phyloP scores from a whole-genome alignment of 176 grass and related monocot species.

The Poa annua region DNA sequence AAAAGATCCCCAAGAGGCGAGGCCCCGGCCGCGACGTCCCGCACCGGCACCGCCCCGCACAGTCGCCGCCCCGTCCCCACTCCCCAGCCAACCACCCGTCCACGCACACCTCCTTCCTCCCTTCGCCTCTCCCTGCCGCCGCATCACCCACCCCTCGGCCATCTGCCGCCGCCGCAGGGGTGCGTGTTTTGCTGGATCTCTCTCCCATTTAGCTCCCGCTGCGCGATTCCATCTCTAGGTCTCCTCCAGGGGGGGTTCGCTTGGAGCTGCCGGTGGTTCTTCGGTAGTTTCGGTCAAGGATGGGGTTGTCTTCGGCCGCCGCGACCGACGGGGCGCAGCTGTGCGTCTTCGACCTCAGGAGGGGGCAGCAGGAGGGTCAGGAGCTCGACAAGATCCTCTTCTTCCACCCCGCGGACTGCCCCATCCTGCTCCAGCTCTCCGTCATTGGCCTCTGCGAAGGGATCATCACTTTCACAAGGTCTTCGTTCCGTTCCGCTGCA shows the following conservation, averaged over 20 bases:
- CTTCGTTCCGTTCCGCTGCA: background rate
- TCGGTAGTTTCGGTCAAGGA: conserved; percentile 24
- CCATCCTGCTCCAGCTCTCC: conserved; percentile 85
- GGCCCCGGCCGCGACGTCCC: background rate
- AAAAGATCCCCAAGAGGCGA: too few relatives aligned
- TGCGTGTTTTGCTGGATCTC: background rate
- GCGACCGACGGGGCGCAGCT: conserved; percentile 70
- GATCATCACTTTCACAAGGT: conserved; percentile 96
- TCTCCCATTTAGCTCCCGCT: background rate
- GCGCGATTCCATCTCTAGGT: background rate
- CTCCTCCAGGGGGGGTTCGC: background rate
- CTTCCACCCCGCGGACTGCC: conserved; percentile 87
- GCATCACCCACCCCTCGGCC: background rate
- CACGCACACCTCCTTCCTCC: background rate
- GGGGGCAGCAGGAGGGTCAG: conserved; percentile 91
- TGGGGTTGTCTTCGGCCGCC: conserved; percentile 63
- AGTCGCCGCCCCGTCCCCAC: background rate
- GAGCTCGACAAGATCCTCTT: conserved; percentile 98
- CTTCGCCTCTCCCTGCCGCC: too few relatives aligned
- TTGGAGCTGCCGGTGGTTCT: background rate
- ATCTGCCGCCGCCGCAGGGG: background rate
- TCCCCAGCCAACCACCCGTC: conserved; percentile 10
- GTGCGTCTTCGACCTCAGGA: conserved; percentile 86
- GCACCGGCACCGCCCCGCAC: background rate
- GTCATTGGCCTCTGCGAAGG: conserved; percentile 94